Conservation (phyloP, 2,329 filamentous ascomycete genomes). For the Neofusicoccum ribis region DNA sequence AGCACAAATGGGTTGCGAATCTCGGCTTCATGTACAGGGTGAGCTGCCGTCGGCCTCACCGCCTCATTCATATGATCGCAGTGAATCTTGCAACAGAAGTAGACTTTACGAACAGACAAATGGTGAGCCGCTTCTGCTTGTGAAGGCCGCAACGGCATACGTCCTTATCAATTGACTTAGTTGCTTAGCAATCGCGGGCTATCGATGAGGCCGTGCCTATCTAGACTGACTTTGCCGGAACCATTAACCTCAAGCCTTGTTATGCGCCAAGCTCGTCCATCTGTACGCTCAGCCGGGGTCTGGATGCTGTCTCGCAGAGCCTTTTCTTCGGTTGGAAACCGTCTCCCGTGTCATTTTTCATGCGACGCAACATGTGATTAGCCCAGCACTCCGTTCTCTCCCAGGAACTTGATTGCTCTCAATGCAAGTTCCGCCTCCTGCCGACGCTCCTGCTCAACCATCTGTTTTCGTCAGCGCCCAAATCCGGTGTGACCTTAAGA, state of each 20-base stretch:
- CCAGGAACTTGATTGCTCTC: slow-evolving; percentile 49
- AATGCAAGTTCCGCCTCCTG: slow-evolving; percentile 44
- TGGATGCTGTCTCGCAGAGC: neutral
- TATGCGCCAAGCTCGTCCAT: neutral
- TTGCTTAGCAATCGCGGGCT: neutral
- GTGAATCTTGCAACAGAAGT: neutral
- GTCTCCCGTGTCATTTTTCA: neutral
- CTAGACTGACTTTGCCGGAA: neutral
- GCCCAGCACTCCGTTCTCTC: slow-evolving; percentile 34
- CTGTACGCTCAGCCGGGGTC: neutral
- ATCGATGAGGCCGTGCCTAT: neutral
- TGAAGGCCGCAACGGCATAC: neutral
- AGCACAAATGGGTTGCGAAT: too few species aligned
- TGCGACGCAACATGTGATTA: neutral
- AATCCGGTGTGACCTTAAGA: slow-evolving; percentile 22
- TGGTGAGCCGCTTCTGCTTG: too few species aligned
- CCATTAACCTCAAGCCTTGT: neutral
- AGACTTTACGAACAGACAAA: too few species aligned
- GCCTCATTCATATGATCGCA: too few species aligned
- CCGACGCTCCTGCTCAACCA: slow-evolving; percentile 47
- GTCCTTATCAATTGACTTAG: neutral
- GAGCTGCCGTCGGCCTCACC: too few species aligned
- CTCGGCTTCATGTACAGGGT: too few species aligned
- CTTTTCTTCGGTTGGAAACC: neutral
- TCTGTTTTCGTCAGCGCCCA: slow-evolving; percentile 21